Conservation (phyloP, 1,284 basidiomycete genomes). For the Pholiota adiposa region DNA sequence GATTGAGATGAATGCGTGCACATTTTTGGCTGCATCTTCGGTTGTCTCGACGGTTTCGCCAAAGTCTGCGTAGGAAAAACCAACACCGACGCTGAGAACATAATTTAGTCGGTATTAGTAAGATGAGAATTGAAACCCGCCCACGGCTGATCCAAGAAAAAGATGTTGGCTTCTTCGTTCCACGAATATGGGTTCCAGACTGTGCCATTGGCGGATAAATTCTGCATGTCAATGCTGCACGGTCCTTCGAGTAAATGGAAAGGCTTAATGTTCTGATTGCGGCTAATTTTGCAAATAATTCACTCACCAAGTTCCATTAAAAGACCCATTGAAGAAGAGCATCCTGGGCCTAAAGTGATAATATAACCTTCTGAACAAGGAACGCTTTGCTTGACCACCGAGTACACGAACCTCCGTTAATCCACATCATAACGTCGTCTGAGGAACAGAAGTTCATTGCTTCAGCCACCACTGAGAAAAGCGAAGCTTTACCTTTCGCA, state of each 20-base stretch:
- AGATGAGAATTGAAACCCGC: background rate
- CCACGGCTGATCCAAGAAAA: conserved; percentile 71
- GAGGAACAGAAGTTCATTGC: background rate
- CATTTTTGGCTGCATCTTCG: conserved; percentile 70
- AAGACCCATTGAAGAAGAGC: conserved; percentile 65
- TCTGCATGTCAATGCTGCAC: conserved; percentile 46
- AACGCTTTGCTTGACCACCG: conserved; percentile 9
- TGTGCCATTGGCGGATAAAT: conserved; percentile 41
- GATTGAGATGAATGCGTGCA: conserved; percentile 71
- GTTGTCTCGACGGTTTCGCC: conserved; percentile 68
- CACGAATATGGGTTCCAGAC: conserved; percentile 66
- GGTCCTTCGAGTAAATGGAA: conserved; percentile 40
- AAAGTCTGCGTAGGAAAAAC: conserved; percentile 76
- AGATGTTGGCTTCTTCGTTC: conserved; percentile 72
- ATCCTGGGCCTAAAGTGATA: conserved; percentile 55
- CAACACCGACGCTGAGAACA: conserved; percentile 48
- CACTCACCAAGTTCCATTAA: conserved; percentile 66
- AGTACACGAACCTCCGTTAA: conserved; percentile 56
- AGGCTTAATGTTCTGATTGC: background rate
- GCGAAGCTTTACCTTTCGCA: conserved; percentile 33
- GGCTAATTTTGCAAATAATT: background rate
- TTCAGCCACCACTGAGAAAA: background rate
- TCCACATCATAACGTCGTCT: conserved; percentile 76
- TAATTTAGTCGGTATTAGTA: background rate
- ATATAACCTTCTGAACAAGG: conserved; percentile 6